Percentiles rank a stretch among this genome's conserved stretches.
phyloP scores from a whole-genome alignment of 371 early-diverging fungal species.

The Actinomortierella ambigua region DNA sequence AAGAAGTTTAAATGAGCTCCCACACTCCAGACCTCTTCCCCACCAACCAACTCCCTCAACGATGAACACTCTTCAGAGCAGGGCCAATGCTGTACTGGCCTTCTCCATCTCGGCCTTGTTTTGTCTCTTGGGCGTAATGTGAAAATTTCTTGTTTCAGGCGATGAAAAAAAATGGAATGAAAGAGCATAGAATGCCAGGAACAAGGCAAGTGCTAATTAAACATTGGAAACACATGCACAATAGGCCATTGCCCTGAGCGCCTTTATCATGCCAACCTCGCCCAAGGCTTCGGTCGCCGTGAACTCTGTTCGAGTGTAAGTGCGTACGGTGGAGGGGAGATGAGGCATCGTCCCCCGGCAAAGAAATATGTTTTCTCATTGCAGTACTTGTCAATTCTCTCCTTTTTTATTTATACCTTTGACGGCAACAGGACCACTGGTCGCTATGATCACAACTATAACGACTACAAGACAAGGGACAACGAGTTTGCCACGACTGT shows the following conservation, averaged over 20 bases:
- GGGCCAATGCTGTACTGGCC: slow-evolving; percentile 71
- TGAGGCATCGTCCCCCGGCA: not conserved
- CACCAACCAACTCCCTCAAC: not conserved
- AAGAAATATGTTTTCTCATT: not conserved
- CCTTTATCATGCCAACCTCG: slow-evolving; percentile 33
- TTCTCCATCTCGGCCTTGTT: slow-evolving; percentile 70
- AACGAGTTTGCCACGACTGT: slow-evolving; percentile 70
- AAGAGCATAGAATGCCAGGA: too few relatives aligned
- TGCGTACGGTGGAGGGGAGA: not conserved
- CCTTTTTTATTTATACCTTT: slow-evolving; percentile 1
- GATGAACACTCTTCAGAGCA: slow-evolving; percentile 66
- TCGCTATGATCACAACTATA: slow-evolving; percentile 65
- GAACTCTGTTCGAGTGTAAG: slow-evolving; percentile 61
- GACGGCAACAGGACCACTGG: slow-evolving; percentile 55
- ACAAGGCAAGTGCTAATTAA: too few relatives aligned
- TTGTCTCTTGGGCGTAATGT: slow-evolving; percentile 57
- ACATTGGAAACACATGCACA: slow-evolving; percentile 46
- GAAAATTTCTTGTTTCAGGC: not conserved
- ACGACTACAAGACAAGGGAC: slow-evolving; percentile 63
- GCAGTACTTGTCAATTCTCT: not conserved
- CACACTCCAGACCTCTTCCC: too few relatives aligned
- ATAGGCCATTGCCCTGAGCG: slow-evolving; percentile 52
- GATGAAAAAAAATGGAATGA: too few relatives aligned
- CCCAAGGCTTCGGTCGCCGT: slow-evolving; percentile 54
- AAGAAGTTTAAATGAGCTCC: too few relatives aligned